Evolutionary conservation across 495 filamentous ascomycete species (phyloP).

Genomic region (Penicilliopsis zonata): DNA sequence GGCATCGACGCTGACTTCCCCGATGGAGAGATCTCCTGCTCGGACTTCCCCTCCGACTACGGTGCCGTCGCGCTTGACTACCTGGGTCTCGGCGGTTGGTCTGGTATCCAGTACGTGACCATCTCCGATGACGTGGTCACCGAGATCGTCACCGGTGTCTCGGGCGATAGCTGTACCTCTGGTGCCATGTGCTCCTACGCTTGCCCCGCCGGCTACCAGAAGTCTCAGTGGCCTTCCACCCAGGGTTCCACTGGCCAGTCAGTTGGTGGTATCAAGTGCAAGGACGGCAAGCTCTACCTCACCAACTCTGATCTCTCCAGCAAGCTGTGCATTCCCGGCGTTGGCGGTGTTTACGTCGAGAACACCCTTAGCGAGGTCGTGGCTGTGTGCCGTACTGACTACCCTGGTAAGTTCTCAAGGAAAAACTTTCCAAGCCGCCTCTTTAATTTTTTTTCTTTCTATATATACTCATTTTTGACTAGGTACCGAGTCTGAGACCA

Average conservation of each 20-base stretch:
- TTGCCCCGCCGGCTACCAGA: constrained; percentile 84
- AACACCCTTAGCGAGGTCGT: constrained; percentile 57
- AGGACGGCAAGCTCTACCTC: constrained; percentile 60
- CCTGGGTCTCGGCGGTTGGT: constrained; percentile 62
- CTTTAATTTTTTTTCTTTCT: too few species aligned
- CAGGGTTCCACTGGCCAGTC: constrained; percentile 82
- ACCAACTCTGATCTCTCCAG: constrained; percentile 53
- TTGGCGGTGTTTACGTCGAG: constrained; percentile 53
- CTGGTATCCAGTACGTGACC: constrained; percentile 58
- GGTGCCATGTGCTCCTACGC: constrained; percentile 83
- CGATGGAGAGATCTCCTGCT: constrained; percentile 59
- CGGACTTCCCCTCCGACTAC: constrained; percentile 67
- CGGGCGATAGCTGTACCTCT: constrained; percentile 39
- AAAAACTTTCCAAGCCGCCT: too few species aligned
- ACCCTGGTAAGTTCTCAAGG: constrained; percentile 66
- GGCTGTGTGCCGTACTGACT: constrained; percentile 88
- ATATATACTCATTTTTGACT: too few species aligned
- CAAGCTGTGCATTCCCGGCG: constrained; percentile 66
- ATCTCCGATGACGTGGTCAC: constrained; percentile 30
- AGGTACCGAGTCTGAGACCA: constrained; percentile 69
- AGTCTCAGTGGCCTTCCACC: constrained; percentile 75
- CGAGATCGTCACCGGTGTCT: constrained; percentile 51
- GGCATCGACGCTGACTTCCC: constrained; percentile 65
- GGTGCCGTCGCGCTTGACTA: constrained; percentile 64
- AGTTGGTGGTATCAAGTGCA: constrained; percentile 76